A percentile compares a stretch with the other conserved stretches of the same genome.
These are phyloP conservation scores for Rhodotorula sp. DNA, from an alignment of 1,284 basidiomycete species.

Conservation along the genomic window DNA sequence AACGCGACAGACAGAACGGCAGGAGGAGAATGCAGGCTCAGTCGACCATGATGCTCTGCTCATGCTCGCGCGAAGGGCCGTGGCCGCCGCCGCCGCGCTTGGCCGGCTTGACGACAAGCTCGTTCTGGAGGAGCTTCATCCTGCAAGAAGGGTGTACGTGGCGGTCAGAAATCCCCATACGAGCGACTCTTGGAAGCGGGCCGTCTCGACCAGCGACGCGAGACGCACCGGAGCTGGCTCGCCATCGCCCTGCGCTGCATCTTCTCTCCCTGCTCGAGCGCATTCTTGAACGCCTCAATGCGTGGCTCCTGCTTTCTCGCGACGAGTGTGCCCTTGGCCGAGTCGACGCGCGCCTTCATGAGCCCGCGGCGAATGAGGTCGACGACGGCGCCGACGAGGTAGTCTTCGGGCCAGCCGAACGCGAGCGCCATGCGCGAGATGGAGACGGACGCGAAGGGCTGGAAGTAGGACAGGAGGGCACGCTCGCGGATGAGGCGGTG, in stretches of 20 bases:
- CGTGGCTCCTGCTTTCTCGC: constrained; percentile 25
- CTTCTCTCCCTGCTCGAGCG: constrained; percentile 68
- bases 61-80: not conserved
- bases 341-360: constrained; percentile 76
- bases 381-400: constrained; percentile 69
- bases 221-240: constrained; percentile 68
- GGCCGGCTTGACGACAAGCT: constrained; percentile 37
- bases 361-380: constrained; percentile 69
- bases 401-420: constrained; percentile 74
- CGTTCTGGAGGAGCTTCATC: constrained; percentile 32
- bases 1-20: no score
- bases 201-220: no score
- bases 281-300: constrained; percentile 59
- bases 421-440: constrained; percentile 75
- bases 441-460: constrained; percentile 76
- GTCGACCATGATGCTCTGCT: no score
- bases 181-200: not conserved
- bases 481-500: constrained; percentile 67
- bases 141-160: not conserved
- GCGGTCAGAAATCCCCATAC: constrained; percentile 1
- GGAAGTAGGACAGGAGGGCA: constrained; percentile 78
- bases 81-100: not conserved
- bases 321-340: constrained; percentile 66
- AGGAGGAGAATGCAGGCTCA: no score
- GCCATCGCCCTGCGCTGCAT: constrained; percentile 72